These are phyloP conservation scores for Tilletia indica DNA, from an alignment of 1,284 basidiomycete genomes.

Conservation along the genomic window DNA sequence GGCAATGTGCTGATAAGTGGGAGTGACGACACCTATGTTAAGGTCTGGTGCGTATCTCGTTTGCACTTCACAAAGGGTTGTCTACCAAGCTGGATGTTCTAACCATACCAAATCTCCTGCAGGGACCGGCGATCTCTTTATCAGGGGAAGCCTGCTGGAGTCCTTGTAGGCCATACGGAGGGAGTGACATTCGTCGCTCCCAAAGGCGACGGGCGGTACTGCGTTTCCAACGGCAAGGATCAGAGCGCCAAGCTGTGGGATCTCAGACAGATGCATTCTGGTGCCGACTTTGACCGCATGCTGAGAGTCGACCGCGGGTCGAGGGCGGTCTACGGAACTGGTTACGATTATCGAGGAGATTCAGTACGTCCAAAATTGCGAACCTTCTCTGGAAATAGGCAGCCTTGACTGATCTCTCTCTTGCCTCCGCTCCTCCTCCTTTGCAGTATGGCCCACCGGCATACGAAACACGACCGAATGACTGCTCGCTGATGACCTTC, in stretches of 20 bases:
- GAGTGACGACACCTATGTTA: conserved; percentile 88
- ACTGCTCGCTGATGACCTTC: conserved; percentile 91
- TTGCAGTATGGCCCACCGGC: conserved; percentile 59
- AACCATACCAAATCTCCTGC: neutral
- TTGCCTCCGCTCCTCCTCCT: neutral
- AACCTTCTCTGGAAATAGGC: too few relatives aligned
- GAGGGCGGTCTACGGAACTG: conserved; percentile 62
- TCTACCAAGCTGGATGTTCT: neutral
- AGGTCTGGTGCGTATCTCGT: conserved; percentile 68
- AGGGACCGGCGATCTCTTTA: conserved; percentile 87
- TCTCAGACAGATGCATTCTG: conserved; percentile 74
- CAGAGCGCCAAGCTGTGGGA: conserved; percentile 91
- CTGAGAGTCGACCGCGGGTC: conserved; percentile 52
- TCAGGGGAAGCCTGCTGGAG: conserved; percentile 78
- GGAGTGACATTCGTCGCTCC: conserved; percentile 56
- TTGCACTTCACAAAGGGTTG: neutral
- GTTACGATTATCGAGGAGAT: conserved; percentile 74
- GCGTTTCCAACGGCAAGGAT: conserved; percentile 97
- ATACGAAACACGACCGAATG: conserved; percentile 67
- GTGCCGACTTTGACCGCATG: conserved; percentile 46
- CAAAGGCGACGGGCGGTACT: conserved; percentile 81
- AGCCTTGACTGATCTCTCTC: neutral
- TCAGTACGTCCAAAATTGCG: neutral
- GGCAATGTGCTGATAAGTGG: conserved; percentile 92
- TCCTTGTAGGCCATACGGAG: conserved; percentile 90